These are phyloP conservation scores for Gilbertella persicaria DNA, from an alignment of 371 early-diverging fungal genomes.

Conservation along the genomic window DNA sequence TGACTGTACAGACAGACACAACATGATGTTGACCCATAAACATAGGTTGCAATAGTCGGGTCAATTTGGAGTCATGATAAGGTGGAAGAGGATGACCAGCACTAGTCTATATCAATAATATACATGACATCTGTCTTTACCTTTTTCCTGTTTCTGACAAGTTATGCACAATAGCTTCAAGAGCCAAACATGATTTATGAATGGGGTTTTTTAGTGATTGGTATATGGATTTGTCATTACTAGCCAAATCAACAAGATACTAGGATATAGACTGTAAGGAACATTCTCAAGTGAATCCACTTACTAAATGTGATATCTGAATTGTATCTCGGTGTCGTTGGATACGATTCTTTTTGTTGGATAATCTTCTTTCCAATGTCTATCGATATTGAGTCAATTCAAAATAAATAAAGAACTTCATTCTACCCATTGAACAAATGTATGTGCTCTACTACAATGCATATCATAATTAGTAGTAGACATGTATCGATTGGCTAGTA, in stretches of 20 bases:
- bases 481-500: constrained; percentile 72
- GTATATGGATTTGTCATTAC: constrained; percentile 21
- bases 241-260: constrained; percentile 22
- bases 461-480: constrained; percentile 87
- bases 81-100: constrained; percentile 69
- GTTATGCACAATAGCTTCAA: constrained; percentile 19
- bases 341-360: background rate
- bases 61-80: constrained; percentile 92
- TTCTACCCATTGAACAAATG: constrained; percentile 83
- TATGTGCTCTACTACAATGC: constrained; percentile 87
- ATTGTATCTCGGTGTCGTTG: constrained; percentile 1
- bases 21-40: constrained; percentile 79
- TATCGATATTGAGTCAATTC: background rate
- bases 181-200: constrained; percentile 20
- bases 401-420: background rate
- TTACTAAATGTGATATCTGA: constrained; percentile 17
- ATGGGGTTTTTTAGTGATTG: constrained; percentile 17
- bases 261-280: background rate
- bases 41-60: constrained; percentile 82
- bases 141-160: constrained; percentile 19
- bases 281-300: background rate
- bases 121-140: constrained; percentile 12
- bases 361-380: constrained; percentile 13
- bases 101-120: background rate
- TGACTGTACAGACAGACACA: constrained; percentile 81